Conservation (phyloP, 768 basidiomycete genomes). For the Hypholoma sublateritium region DNA sequence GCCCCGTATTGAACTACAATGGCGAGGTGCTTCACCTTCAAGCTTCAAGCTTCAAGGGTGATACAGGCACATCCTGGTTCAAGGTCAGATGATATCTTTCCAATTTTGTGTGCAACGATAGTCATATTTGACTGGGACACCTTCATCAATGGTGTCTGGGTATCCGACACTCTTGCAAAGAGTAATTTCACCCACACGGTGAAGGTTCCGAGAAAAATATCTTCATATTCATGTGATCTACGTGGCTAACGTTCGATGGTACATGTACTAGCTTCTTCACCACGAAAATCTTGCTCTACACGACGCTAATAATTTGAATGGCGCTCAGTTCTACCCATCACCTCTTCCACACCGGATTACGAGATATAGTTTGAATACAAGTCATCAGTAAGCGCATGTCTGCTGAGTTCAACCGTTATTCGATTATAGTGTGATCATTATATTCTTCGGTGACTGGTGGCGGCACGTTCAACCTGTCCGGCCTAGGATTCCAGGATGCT, state of each 20-base stretch:
- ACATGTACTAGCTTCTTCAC: slow-evolving; percentile 30
- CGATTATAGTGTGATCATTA: too few relatives aligned
- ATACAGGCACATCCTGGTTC: slow-evolving; percentile 38
- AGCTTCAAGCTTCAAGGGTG: slow-evolving; percentile 35
- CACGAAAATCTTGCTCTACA: slow-evolving; percentile 41
- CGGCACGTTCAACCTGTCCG: slow-evolving; percentile 33
- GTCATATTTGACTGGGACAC: slow-evolving; percentile 20
- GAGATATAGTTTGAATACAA: slow-evolving; percentile 41
- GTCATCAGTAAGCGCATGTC: slow-evolving; percentile 23
- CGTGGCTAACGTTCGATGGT: slow-evolving; percentile 18
- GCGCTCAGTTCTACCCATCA: slow-evolving; percentile 39
- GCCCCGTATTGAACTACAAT: slow-evolving; percentile 41
- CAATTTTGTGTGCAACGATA: too few relatives aligned
- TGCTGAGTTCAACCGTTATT: neutral
- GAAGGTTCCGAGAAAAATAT: slow-evolving; percentile 37
- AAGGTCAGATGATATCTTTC: too few relatives aligned
- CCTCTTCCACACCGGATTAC: neutral
- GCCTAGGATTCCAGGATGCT: slow-evolving; percentile 36
- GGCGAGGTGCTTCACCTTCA: slow-evolving; percentile 34
- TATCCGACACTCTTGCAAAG: slow-evolving; percentile 35
- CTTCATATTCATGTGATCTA: slow-evolving; percentile 36
- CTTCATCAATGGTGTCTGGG: slow-evolving; percentile 35
- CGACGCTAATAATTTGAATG: slow-evolving; percentile 28
- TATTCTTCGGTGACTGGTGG: slow-evolving; percentile 35
- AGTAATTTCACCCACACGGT: slow-evolving; percentile 33